Conservation (phyloP, 768 basidiomycete genomes). For the Lactarius sp. region DNA sequence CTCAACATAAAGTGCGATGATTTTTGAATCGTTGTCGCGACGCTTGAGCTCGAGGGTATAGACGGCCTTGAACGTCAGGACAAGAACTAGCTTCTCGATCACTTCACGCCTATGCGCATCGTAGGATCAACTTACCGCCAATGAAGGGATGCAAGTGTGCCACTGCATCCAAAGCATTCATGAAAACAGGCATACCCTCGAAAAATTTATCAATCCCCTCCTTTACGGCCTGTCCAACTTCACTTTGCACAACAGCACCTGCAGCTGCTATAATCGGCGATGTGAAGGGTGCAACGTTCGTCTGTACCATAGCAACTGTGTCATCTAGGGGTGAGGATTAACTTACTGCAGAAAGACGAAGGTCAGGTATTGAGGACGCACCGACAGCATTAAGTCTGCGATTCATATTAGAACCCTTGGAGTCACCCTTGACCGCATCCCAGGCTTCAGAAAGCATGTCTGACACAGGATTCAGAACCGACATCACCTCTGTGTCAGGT, state of each 20-base stretch:
- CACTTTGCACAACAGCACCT: conserved; percentile 1
- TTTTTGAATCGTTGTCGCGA: conserved; percentile 48
- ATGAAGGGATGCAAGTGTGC: conserved; percentile 32
- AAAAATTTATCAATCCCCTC: conserved; percentile 28
- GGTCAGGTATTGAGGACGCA: background rate
- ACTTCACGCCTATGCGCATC: background rate
- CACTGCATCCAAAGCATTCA: conserved; percentile 31
- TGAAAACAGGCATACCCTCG: conserved; percentile 29
- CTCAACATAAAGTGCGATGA: conserved; percentile 42
- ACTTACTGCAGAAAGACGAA: background rate
- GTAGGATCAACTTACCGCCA: conserved; percentile 19
- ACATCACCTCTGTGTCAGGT: background rate
- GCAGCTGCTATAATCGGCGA: background rate
- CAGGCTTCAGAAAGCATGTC: background rate
- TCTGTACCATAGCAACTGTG: background rate
- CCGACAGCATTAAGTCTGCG: background rate
- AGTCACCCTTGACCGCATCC: background rate
- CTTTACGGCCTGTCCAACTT: conserved; percentile 10
- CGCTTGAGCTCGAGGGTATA: conserved; percentile 45
- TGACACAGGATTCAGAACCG: background rate
- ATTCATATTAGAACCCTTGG: background rate
- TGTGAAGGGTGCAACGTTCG: background rate
- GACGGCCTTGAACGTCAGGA: conserved; percentile 46
- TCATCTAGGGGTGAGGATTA: background rate
- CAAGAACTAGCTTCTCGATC: conserved; percentile 34